These are phyloP conservation scores for Peribolospora baueri DNA, from an alignment of 768 basidiomycete species.

Conservation along the genomic window DNA sequence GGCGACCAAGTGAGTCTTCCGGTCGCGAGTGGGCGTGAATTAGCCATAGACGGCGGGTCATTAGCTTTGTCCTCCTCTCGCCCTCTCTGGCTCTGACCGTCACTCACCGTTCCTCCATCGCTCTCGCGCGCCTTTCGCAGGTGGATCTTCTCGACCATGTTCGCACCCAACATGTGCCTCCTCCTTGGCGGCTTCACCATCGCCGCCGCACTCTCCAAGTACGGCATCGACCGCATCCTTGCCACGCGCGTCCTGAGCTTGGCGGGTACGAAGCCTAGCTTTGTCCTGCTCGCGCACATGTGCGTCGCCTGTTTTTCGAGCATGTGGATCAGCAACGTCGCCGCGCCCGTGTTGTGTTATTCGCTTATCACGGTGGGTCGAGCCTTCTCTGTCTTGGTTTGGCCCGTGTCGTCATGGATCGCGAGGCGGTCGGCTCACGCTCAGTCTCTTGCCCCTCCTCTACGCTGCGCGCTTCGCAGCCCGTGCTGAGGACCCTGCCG, in stretches of 20 bases:
- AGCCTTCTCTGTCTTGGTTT: background rate
- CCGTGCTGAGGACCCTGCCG: constrained; percentile 74
- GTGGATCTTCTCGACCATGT: constrained; percentile 83
- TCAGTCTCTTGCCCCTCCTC: background rate
- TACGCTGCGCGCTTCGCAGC: constrained; percentile 26
- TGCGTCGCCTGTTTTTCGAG: constrained; percentile 86
- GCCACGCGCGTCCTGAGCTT: constrained; percentile 74
- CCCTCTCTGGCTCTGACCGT: background rate
- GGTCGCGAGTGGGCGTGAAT: too few species aligned
- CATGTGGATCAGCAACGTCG: constrained; percentile 99
- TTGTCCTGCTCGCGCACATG: constrained; percentile 83
- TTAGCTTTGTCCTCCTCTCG: background rate
- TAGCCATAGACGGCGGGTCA: background rate
- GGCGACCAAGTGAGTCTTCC: constrained; percentile 48
- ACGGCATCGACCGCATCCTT: constrained; percentile 71
- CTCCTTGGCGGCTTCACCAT: constrained; percentile 71
- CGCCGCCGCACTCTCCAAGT: constrained; percentile 83
- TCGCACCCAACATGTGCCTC: constrained; percentile 94
- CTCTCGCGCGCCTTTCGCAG: constrained; percentile 22
- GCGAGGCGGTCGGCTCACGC: constrained; percentile 4
- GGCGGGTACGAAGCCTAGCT: constrained; percentile 65
- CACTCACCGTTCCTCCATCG: constrained; percentile 1
- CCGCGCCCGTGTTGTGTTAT: constrained; percentile 90
- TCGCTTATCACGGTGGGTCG: constrained; percentile 61
- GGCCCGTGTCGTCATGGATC: background rate